Evolutionary conservation across 495 filamentous ascomycete genomes (phyloP).

Genomic region (Recurvomyces mirabilis): DNA sequence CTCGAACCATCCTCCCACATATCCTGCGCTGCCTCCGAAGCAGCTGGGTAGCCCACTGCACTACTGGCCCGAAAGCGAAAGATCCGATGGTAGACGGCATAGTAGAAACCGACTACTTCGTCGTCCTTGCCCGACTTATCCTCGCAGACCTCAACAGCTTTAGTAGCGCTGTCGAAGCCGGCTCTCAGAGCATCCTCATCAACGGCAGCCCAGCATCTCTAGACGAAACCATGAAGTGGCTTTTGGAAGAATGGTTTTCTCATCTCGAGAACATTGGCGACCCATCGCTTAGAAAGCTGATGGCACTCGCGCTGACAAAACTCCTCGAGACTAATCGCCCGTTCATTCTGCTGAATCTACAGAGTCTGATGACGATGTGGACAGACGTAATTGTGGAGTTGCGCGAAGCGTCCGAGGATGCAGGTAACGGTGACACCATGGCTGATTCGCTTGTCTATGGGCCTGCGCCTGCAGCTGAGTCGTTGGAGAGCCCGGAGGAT

Average conservation of each 20-base stretch:
- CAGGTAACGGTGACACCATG: slow-evolving; percentile 10
- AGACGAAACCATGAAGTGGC: slow-evolving; percentile 53
- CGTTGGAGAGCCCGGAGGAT: slow-evolving; percentile 53
- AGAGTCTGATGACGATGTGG: slow-evolving; percentile 61
- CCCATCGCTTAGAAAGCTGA: slow-evolving; percentile 65
- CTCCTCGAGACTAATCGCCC: slow-evolving; percentile 55
- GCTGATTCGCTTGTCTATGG: slow-evolving; percentile 30
- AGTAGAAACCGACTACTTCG: slow-evolving; percentile 71
- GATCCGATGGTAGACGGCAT: slow-evolving; percentile 51
- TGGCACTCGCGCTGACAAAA: slow-evolving; percentile 67
- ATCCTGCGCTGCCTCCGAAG: slow-evolving; percentile 61
- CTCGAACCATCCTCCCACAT: slow-evolving; percentile 51
- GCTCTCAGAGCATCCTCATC: slow-evolving; percentile 6
- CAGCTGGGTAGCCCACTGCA: slow-evolving; percentile 60
- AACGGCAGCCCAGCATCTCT: background rate
- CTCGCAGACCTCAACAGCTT: slow-evolving; percentile 53
- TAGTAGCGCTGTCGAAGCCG: slow-evolving; percentile 24
- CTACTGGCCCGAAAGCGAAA: slow-evolving; percentile 60
- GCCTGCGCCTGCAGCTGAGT: background rate
- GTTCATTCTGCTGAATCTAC: slow-evolving; percentile 47
- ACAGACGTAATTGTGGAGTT: slow-evolving; percentile 54
- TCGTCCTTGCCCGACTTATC: slow-evolving; percentile 68
- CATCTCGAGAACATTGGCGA: slow-evolving; percentile 76
- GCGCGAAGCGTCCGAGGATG: slow-evolving; percentile 42
- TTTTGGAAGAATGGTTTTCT: slow-evolving; percentile 76